phyloP scores from a whole-genome alignment of 2,329 filamentous ascomycete genomes.

The Tothia fuscella region DNA sequence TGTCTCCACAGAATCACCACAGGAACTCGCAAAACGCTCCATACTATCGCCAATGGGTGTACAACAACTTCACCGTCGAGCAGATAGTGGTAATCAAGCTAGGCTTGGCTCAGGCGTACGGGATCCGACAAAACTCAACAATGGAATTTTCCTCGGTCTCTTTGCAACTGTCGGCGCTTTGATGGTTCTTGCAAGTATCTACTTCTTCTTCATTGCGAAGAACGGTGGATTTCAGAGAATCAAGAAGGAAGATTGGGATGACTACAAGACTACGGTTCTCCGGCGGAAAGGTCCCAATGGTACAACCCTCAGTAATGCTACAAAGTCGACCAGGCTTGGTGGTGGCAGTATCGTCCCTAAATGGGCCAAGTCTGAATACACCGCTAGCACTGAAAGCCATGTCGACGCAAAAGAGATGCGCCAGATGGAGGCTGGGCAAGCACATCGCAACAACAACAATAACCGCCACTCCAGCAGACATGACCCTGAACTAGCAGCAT shows the following conservation, averaged over 20 bases:
- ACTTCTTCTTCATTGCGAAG: conserved; percentile 99
- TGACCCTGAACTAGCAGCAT: conserved; percentile 59
- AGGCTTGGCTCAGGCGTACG: conserved; percentile 24
- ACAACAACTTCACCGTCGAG: too few species aligned
- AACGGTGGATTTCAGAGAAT: conserved; percentile 82
- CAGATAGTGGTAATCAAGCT: too few species aligned
- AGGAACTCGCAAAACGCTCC: too few species aligned
- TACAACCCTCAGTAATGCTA: conserved; percentile 70
- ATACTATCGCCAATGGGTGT: too few species aligned
- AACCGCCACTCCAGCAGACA: conserved; percentile 41
- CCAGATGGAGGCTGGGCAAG: conserved; percentile 28
- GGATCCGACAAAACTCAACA: conserved; percentile 30
- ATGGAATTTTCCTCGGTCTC: conserved; percentile 61
- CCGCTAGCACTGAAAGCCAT: conserved; percentile 28
- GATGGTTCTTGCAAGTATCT: conserved; percentile 66
- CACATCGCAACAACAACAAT: conserved; percentile 19
- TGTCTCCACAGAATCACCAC: too few species aligned
- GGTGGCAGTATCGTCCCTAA: conserved; percentile 59
- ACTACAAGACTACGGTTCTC: conserved; percentile 92
- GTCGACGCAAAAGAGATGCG: conserved; percentile 28
- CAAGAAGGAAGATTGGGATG: conserved; percentile 77
- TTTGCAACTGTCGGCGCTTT: conserved; percentile 73
- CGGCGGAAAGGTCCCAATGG: conserved; percentile 83
- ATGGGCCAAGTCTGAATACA: conserved; percentile 19
- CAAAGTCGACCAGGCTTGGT: conserved; percentile 71